Conservation (phyloP, 140 eudicot species). For the Senecio squalidus region DNA sequence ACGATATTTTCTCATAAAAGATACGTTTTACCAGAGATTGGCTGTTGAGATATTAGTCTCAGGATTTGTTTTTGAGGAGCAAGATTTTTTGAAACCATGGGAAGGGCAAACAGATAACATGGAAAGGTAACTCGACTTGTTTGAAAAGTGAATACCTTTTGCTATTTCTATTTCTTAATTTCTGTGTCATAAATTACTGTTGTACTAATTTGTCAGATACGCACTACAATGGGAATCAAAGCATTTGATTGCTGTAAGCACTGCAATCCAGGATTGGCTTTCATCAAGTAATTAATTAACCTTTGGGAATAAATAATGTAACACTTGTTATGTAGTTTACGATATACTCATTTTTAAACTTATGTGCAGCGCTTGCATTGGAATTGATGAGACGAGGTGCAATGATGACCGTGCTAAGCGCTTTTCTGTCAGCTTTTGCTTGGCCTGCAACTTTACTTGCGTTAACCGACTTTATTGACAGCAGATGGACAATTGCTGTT, state of each 20-base stretch:
- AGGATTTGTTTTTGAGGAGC: constrained; percentile 82
- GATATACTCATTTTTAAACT: constrained; percentile 12
- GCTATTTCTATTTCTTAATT: background rate
- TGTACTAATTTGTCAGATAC: constrained; percentile 54
- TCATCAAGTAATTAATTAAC: constrained; percentile 62
- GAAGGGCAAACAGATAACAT: constrained; percentile 66
- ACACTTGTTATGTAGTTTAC: constrained; percentile 1
- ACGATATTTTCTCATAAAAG: constrained; percentile 14
- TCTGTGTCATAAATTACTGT: no score
- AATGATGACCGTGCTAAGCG: constrained; percentile 86
- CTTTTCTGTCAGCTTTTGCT: constrained; percentile 80
- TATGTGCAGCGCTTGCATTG: constrained; percentile 72
- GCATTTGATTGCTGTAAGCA: constrained; percentile 93
- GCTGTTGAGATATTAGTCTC: constrained; percentile 87
- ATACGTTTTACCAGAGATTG: constrained; percentile 66
- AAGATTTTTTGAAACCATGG: constrained; percentile 83
- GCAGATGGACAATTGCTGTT: constrained; percentile 93
- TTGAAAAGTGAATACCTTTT: background rate
- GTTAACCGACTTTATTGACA: constrained; percentile 77
- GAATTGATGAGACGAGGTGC: constrained; percentile 92
- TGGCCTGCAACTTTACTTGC: constrained; percentile 89
- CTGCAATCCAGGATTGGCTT: constrained; percentile 97
- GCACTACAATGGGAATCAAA: constrained; percentile 96
- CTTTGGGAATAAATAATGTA: constrained; percentile 2
- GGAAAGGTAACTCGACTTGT: constrained; percentile 56